Evolutionary conservation across 2,329 filamentous ascomycete genomes (phyloP).

Genomic region (Xylaria sp.): DNA sequence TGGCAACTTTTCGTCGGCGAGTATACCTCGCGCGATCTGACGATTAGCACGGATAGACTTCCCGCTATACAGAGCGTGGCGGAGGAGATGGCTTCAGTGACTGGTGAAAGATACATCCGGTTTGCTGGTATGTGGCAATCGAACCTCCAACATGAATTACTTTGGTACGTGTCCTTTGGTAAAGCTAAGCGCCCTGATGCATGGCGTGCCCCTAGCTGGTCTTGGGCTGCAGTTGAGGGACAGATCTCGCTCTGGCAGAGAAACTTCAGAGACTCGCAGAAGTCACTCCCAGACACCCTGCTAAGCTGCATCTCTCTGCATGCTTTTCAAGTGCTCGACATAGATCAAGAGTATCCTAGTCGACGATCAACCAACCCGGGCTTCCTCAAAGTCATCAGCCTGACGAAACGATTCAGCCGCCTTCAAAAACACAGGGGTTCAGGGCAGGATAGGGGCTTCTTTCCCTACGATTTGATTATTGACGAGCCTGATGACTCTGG

Average conservation of each 20-base stretch:
- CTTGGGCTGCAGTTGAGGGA: too few species aligned
- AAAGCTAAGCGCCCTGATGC: too few species aligned
- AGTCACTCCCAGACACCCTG: constrained; percentile 14
- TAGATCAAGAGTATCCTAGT: constrained; percentile 20
- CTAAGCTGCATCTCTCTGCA: constrained; percentile 16
- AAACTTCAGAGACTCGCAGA: constrained; percentile 22
- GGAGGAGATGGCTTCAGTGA: too few species aligned
- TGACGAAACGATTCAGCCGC: constrained; percentile 19
- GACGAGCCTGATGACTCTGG: neutral
- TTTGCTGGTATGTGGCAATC: too few species aligned
- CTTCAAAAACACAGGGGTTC: constrained; percentile 1
- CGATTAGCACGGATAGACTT: too few species aligned
- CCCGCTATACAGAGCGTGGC: too few species aligned
- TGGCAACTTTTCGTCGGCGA: too few species aligned
- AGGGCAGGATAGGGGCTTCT: constrained; percentile 17
- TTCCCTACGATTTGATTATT: constrained; percentile 24
- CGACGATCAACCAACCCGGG: constrained; percentile 18
- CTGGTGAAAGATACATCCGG: too few species aligned
- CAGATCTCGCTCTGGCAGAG: constrained; percentile 17
- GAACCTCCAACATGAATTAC: too few species aligned
- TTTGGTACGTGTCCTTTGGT: too few species aligned
- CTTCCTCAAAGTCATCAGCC: constrained; percentile 29
- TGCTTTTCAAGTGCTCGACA: constrained; percentile 28
- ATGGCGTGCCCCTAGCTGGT: too few species aligned
- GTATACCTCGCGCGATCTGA: too few species aligned